phyloP scores from a whole-genome alignment of 192 early-diverging fungal genomes.

The Neocallimastix lanati region DNA sequence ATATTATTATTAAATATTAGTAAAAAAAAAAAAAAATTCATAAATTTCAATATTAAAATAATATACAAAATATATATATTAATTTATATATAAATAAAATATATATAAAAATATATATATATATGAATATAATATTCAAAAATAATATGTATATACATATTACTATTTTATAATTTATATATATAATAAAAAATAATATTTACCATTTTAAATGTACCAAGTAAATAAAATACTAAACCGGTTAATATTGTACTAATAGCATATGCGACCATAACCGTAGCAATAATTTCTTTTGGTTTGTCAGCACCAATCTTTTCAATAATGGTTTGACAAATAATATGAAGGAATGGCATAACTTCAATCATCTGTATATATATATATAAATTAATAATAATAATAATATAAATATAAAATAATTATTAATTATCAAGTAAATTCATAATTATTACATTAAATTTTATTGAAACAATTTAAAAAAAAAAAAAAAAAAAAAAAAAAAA shows the following conservation, averaged over 20 bases:
- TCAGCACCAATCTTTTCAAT: conserved; percentile 31
- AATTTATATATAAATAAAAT: too few species aligned
- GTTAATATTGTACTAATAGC: conserved; percentile 75
- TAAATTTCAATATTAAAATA: too few species aligned
- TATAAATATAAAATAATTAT: not conserved
- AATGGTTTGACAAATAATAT: conserved; percentile 56
- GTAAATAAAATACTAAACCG: conserved; percentile 62
- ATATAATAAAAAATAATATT: conserved; percentile 5
- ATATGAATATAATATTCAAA: too few species aligned
- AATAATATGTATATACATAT: too few species aligned
- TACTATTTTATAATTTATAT: too few species aligned
- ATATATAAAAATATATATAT: too few species aligned
- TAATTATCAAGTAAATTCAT: not conserved
- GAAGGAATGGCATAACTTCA: conserved; percentile 77
- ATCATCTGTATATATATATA: conserved; percentile 24
- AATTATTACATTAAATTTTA: too few species aligned
- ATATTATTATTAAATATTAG: too few species aligned
- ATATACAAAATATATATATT: too few species aligned
- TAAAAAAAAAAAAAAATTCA: too few species aligned
- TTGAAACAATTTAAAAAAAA: too few species aligned
- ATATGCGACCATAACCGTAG: conserved; percentile 80
- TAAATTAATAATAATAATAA: not conserved
- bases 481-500: too few species aligned
- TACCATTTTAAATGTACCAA: conserved; percentile 62
- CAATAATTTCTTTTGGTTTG: conserved; percentile 48